phyloP scores from a whole-genome alignment of 495 filamentous ascomycete genomes.

The Neurospora discreta region DNA sequence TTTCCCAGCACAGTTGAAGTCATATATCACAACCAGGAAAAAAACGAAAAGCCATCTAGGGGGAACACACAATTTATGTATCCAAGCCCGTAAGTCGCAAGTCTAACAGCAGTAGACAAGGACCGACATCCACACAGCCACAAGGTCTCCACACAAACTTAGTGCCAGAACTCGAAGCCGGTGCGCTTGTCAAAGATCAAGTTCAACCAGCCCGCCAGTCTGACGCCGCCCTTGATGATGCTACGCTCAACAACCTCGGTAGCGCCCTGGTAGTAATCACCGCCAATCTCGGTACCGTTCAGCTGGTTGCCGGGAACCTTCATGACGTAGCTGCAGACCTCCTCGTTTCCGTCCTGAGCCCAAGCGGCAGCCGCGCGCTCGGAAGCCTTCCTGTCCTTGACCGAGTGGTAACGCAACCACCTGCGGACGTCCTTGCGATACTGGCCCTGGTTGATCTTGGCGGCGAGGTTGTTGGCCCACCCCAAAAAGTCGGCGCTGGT shows the following conservation, averaged over 20 bases:
- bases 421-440: constrained; percentile 32
- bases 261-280: constrained; percentile 41
- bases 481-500: constrained; percentile 17
- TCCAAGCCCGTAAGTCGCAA: not conserved
- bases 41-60: not conserved
- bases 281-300: constrained; percentile 37
- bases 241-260: constrained; percentile 46
- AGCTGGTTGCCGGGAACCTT: constrained; percentile 36
- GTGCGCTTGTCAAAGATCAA: constrained; percentile 1
- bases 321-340: constrained; percentile 45
- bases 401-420: constrained; percentile 32
- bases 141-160: not conserved
- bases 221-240: constrained; percentile 52
- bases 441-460: constrained; percentile 34
- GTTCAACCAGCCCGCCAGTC: constrained; percentile 28
- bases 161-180: not conserved
- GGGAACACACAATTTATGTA: not conserved
- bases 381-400: constrained; percentile 28
- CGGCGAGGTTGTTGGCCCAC: constrained; percentile 27
- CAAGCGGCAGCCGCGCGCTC: constrained; percentile 33
- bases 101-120: not conserved
- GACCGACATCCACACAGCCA: not conserved
- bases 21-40: too few relatives aligned
- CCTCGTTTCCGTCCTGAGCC: constrained; percentile 47
- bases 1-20: too few relatives aligned